A percentile compares a stretch with the other conserved stretches of the same genome.
These are phyloP conservation scores for Discostella stelligeroides DNA, from an alignment of 108 stramenopile genomes.

Conservation along the genomic window DNA sequence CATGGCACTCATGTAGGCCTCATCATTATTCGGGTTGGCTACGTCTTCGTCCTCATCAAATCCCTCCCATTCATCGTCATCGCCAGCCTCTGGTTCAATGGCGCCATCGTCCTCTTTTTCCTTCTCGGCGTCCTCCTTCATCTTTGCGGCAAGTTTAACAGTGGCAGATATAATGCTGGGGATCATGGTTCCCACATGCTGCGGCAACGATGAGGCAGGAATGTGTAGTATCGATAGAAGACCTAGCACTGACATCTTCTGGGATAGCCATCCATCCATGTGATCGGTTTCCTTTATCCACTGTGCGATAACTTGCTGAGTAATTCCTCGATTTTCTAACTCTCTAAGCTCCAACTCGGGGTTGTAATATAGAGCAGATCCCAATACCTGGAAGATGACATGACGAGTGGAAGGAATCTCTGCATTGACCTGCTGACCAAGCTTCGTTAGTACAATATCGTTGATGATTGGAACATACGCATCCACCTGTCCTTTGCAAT, in stretches of 20 bases:
- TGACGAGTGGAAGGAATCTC: slow-evolving; percentile 73
- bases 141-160: slow-evolving; percentile 55
- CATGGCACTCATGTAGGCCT: slow-evolving; percentile 80
- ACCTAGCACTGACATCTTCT: slow-evolving; percentile 85
- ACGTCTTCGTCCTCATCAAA: slow-evolving; percentile 89
- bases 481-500: slow-evolving; percentile 86
- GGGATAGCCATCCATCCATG: slow-evolving; percentile 69
- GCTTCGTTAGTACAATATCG: slow-evolving; percentile 79
- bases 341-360: slow-evolving; percentile 84
- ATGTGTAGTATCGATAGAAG: slow-evolving; percentile 67
- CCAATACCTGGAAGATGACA: slow-evolving; percentile 84
- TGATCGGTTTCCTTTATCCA: slow-evolving; percentile 78
- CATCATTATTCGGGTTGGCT: slow-evolving; percentile 71
- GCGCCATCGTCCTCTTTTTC: slow-evolving; percentile 50
- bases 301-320: slow-evolving; percentile 79
- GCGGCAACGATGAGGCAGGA: slow-evolving; percentile 69
- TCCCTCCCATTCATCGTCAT: slow-evolving; percentile 73
- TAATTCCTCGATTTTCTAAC: slow-evolving; percentile 84
- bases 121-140: slow-evolving; percentile 79
- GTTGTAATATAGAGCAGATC: slow-evolving; percentile 88
- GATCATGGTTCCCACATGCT: slow-evolving; percentile 56
- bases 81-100: slow-evolving; percentile 48
- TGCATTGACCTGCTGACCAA: slow-evolving; percentile 81
- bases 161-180: slow-evolving; percentile 74
- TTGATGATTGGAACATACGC: slow-evolving; percentile 82